Percentiles rank a stretch among this genome's conserved stretches.
Evolutionary conservation across 2,329 filamentous ascomycete species (phyloP).

Genomic region (Trichoderma oligosporum): DNA sequence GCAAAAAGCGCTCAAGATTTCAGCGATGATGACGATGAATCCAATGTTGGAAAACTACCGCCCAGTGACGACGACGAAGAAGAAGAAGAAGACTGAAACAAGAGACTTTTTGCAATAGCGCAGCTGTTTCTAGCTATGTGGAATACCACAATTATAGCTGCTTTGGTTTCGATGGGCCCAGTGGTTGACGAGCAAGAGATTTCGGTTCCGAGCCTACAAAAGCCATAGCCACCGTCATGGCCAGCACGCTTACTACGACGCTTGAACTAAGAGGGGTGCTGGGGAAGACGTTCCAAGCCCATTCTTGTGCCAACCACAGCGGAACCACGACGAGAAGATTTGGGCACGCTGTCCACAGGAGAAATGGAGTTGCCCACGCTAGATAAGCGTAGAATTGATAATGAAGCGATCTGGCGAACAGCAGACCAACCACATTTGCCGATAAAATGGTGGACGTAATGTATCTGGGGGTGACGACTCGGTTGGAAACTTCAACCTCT

Average conservation of each 20-base stretch:
- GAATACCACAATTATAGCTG: background rate
- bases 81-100: slow-evolving; percentile 24
- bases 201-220: slow-evolving; percentile 52
- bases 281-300: slow-evolving; percentile 93
- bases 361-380: slow-evolving; percentile 81
- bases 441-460: slow-evolving; percentile 73
- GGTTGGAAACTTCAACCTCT: slow-evolving; percentile 53
- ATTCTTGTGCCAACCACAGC: slow-evolving; percentile 78
- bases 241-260: slow-evolving; percentile 67
- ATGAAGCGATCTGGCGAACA: slow-evolving; percentile 84
- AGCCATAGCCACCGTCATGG: slow-evolving; percentile 59
- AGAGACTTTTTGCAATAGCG: background rate
- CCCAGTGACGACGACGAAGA: slow-evolving; percentile 76
- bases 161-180: background rate
- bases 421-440: slow-evolving; percentile 72
- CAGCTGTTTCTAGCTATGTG: background rate
- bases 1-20: slow-evolving; percentile 58
- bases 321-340: slow-evolving; percentile 64
- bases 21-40: slow-evolving; percentile 72
- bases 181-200: background rate
- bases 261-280: slow-evolving; percentile 58
- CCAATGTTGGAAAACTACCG: slow-evolving; percentile 79
- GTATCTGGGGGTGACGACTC: slow-evolving; percentile 63
- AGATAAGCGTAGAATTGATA: slow-evolving; percentile 96
- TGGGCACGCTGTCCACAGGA: slow-evolving; percentile 74